A percentile compares a stretch with the other conserved stretches of the same genome.
Evolutionary conservation across 2,329 filamentous ascomycete species (phyloP).

Genomic region (Aspergillus transmontanensis): DNA sequence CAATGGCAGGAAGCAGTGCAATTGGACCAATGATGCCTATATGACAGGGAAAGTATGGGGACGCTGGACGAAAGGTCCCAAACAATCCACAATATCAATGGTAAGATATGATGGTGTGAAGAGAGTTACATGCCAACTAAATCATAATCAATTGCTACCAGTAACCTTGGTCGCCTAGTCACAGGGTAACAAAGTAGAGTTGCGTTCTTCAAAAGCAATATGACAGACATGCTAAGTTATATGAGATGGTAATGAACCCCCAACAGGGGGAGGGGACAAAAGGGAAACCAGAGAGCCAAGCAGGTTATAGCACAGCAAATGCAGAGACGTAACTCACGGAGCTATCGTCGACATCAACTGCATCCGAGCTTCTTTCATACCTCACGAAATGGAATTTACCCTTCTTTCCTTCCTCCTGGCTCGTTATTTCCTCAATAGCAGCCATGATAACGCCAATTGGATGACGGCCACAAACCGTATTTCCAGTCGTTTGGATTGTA

Average conservation of each 20-base stretch:
- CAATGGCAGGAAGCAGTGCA: background rate
- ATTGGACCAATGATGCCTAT: background rate
- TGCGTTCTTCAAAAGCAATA: background rate
- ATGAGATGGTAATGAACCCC: background rate
- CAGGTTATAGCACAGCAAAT: constrained; percentile 69
- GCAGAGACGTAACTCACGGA: constrained; percentile 96
- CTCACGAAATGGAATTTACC: constrained; percentile 75
- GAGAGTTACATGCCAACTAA: background rate
- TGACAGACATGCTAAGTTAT: background rate
- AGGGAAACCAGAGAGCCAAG: background rate
- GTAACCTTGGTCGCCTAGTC: background rate
- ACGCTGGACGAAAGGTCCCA: background rate
- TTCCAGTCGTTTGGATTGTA: constrained; percentile 71
- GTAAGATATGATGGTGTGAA: background rate
- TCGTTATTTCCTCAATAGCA: constrained; percentile 68
- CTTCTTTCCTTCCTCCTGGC: constrained; percentile 41
- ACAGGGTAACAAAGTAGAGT: background rate
- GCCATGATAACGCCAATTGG: constrained; percentile 94
- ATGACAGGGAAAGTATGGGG: background rate
- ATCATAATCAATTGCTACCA: background rate
- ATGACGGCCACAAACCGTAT: constrained; percentile 93
- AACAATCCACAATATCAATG: background rate
- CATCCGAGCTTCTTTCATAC: constrained; percentile 84
- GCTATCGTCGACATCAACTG: constrained; percentile 67
- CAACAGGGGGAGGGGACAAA: background rate